phyloP scores from a whole-genome alignment of 306 rosid species.

The Dryas octopetala region DNA sequence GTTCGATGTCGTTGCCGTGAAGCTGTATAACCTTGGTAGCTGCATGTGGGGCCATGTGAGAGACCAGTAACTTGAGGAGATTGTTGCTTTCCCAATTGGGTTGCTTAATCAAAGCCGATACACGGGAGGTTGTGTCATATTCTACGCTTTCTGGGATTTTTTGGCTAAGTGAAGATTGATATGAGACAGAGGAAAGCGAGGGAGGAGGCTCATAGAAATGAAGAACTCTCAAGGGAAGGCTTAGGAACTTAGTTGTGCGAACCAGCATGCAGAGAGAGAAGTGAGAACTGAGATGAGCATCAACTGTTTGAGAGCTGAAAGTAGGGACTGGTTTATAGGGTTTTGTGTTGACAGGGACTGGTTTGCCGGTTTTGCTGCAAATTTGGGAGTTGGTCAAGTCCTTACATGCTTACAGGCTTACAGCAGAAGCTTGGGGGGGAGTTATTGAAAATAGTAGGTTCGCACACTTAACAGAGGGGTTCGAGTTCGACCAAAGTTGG shows the following conservation, averaged over 20 bases:
- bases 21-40: neutral
- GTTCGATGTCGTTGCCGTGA: neutral
- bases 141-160: neutral
- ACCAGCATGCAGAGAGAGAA: conserved; percentile 49
- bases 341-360: too few relatives aligned
- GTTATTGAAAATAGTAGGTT: too few relatives aligned
- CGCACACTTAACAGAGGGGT: too few relatives aligned
- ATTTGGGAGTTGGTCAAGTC: too few relatives aligned
- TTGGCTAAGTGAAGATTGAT: neutral
- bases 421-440: too few relatives aligned
- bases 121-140: neutral
- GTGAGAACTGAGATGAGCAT: neutral
- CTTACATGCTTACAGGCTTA: too few relatives aligned
- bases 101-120: conserved; percentile 4
- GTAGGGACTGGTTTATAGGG: neutral
- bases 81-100: conserved; percentile 1
- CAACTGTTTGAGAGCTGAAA: neutral
- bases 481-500: too few relatives aligned
- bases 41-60: neutral
- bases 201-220: neutral
- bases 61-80: conserved; percentile 4
- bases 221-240: neutral
- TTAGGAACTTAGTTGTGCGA: neutral
- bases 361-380: too few relatives aligned
- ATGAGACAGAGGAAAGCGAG: neutral